Evolutionary conservation across 106 monocot genomes (phyloP), one percentile per base, ranked within the genome.

Genomic region (Dioscorea zingiberensis): DNA sequence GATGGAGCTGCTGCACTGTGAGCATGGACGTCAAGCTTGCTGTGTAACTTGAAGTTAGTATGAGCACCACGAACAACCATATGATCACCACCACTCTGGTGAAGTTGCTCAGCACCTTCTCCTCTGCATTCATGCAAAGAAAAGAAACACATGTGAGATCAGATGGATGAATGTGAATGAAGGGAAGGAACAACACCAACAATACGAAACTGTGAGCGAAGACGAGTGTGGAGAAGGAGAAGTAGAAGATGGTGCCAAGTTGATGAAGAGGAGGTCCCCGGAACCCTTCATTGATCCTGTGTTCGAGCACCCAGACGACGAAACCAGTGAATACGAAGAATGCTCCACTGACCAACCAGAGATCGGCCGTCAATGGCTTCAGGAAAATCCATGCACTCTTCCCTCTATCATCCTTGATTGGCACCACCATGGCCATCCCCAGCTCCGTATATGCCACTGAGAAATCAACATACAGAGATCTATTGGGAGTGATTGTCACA

Each of bases 31-130:
- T 77, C 29, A 94, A 74, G 64, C 86, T 94, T 0, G 94, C 89
- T 19, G 84, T 94, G 54, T 94, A 94, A 44, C 94, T 94, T 16
- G 76, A 79, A 25, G 84, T 79, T 48, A 94, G 54, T 28, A 86
- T 77, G 15, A 90, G 86, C 65, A 94, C 86, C 23, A 90, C 89
- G 28, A 94, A 89, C 17, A 87, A 45, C 94, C 94, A 94, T 28
- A 83, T 72, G 18, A 94, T 63, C 56, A 94, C 76, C 48, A 89
- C 86, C 1, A 90, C 18, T 38, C 79, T 79, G 2, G 94, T 66
- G 27, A 79, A 66, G 48, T 94, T 94, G 77, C 70, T 79, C n/a
- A 64, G 27, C 12, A 79, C 19, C 57, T 58, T 73, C 56, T 69
- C 69, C 48, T 59, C 77, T 77, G 71, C 8, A 66, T 29, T 22